phyloP scores from a whole-genome alignment of 2,329 filamentous ascomycete genomes.

The Colletotrichum plurivorum region DNA sequence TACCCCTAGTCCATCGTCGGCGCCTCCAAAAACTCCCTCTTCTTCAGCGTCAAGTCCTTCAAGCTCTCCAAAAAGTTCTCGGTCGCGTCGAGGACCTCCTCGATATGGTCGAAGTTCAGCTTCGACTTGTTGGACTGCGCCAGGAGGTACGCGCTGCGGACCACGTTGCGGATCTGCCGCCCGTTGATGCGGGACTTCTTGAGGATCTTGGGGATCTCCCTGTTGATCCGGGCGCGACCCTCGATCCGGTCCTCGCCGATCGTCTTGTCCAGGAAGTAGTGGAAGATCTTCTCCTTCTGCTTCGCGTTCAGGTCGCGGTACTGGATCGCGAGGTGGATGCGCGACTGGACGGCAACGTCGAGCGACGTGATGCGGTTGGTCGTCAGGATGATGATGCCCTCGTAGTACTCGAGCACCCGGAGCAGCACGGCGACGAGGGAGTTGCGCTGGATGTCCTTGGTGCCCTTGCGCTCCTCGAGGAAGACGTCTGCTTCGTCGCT shows the following conservation, averaged over 20 bases:
- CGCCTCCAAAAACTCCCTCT: not conserved
- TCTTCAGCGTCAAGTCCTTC: not conserved
- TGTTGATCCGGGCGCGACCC: not conserved
- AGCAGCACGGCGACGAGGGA: slow-evolving; percentile 80
- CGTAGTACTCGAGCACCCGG: slow-evolving; percentile 65
- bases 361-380: slow-evolving; percentile 58
- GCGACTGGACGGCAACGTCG: not conserved
- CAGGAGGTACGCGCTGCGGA: not conserved
- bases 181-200: not conserved
- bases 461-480: slow-evolving; percentile 81
- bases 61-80: not conserved
- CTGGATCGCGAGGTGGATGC: slow-evolving; percentile 8
- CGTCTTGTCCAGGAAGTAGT: not conserved
- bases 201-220: not conserved
- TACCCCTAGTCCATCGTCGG: not conserved
- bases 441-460: slow-evolving; percentile 87
- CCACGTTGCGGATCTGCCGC: slow-evolving; percentile 4
- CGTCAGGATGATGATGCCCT: slow-evolving; percentile 64
- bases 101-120: not conserved
- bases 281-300: slow-evolving; percentile 4
- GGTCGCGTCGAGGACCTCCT: not conserved
- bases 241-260: not conserved
- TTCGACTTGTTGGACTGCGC: slow-evolving; percentile 1
- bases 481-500: slow-evolving; percentile 90
- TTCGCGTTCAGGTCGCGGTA: not conserved